Conservation (phyloP, 179 eudicot species). For the Silene noctiflora region DNA sequence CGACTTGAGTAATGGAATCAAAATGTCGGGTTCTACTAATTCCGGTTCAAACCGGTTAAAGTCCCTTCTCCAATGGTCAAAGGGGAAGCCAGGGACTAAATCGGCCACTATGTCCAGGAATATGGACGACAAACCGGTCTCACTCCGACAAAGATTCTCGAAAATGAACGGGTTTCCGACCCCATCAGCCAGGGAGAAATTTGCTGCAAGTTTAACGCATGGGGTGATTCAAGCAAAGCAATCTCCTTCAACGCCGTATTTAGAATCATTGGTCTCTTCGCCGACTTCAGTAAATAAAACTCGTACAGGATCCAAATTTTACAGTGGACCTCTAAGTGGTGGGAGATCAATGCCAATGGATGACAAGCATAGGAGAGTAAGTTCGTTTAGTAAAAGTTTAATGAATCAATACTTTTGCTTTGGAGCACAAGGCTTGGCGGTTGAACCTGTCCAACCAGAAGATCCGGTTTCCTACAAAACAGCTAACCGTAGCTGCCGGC, state of each 20-base stretch:
- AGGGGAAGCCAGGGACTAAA: slow-evolving; percentile 23
- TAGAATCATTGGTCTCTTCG: slow-evolving; percentile 46
- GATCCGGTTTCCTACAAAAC: slow-evolving; percentile 29
- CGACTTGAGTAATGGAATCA: slow-evolving; percentile 11
- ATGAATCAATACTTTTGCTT: slow-evolving; percentile 82
- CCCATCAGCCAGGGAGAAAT: slow-evolving; percentile 53
- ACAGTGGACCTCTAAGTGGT: slow-evolving; percentile 32
- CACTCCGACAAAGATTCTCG: slow-evolving; percentile 54
- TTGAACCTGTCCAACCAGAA: slow-evolving; percentile 33
- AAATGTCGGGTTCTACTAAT: slow-evolving; percentile 28
- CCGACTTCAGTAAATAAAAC: slow-evolving; percentile 29
- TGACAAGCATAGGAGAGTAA: slow-evolving; percentile 30
- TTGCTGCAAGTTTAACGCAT: slow-evolving; percentile 52
- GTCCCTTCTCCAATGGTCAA: slow-evolving; percentile 49
- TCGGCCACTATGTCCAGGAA: slow-evolving; percentile 21
- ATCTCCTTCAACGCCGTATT: slow-evolving; percentile 47
- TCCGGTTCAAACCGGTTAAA: slow-evolving; percentile 50
- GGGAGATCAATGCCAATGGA: slow-evolving; percentile 26
- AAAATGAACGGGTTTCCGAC: slow-evolving; percentile 40
- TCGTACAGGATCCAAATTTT: slow-evolving; percentile 30
- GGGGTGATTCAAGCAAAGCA: slow-evolving; percentile 54
- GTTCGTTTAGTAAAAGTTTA: slow-evolving; percentile 50
- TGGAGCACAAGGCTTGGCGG: slow-evolving; percentile 72
- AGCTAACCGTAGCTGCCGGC: slow-evolving; percentile 30
- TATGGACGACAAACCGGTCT: slow-evolving; percentile 30